phyloP scores from a whole-genome alignment of 225 moss, liverwort and hornwort genomes.

The Bryum argenteum region DNA sequence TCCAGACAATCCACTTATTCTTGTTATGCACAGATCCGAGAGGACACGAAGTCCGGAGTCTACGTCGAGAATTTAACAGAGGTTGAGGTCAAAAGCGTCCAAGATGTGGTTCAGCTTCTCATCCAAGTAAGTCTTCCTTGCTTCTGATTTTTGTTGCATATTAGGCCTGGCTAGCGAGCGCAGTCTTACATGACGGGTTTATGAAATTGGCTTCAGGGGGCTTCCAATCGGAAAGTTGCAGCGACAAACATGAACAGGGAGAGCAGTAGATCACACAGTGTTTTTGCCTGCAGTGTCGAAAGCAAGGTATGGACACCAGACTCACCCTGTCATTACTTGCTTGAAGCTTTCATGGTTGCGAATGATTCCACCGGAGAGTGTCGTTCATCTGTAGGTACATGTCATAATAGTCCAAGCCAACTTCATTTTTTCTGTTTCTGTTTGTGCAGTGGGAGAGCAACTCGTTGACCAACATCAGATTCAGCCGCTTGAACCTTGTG shows the following conservation, averaged over 20 bases:
- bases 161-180: neutral
- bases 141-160: neutral
- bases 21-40: conserved; percentile 63
- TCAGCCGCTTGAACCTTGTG: conserved; percentile 86
- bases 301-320: conserved; percentile 61
- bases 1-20: neutral
- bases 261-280: conserved; percentile 98
- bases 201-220: conserved; percentile 56
- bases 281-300: conserved; percentile 94
- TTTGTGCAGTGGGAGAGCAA: conserved; percentile 79
- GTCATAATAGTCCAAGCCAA: neutral
- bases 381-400: neutral
- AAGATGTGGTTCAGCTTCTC: conserved; percentile 86
- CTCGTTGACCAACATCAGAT: conserved; percentile 84
- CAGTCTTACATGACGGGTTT: neutral
- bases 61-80: conserved; percentile 95
- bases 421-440: conserved; percentile 1
- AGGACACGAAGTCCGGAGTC: conserved; percentile 85
- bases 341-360: neutral
- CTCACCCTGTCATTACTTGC: neutral
- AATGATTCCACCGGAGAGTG: neutral
- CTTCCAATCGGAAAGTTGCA: conserved; percentile 89
- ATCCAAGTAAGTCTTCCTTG: conserved; percentile 58
- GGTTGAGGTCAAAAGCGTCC: conserved; percentile 76
- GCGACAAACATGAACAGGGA: conserved; percentile 98